Conservation (phyloP, 495 filamentous ascomycete species). For the Aspergillus kassunensis region DNA sequence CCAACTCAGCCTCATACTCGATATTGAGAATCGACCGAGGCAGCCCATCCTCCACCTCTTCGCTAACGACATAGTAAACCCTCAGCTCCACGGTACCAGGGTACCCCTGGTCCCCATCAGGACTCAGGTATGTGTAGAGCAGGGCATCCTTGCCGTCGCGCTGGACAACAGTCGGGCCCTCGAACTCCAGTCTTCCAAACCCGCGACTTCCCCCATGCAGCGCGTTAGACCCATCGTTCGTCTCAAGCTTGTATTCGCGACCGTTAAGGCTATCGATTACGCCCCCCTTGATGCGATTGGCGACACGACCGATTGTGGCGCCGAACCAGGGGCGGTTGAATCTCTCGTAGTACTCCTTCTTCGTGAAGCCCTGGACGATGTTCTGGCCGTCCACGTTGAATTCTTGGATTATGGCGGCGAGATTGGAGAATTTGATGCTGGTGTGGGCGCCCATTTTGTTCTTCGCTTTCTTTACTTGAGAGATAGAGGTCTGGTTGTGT, state of each 20-base stretch:
- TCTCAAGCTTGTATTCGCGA: constrained; percentile 59
- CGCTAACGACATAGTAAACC: constrained; percentile 73
- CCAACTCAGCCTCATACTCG: constrained; percentile 84
- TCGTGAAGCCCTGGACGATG: constrained; percentile 83
- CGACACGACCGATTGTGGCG: constrained; percentile 88
- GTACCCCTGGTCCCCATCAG: constrained; percentile 79
- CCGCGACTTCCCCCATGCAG: constrained; percentile 78
- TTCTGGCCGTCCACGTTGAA: constrained; percentile 72
- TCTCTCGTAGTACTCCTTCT: constrained; percentile 63
- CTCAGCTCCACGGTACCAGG: constrained; percentile 76
- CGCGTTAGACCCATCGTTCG: constrained; percentile 74
- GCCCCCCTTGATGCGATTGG: constrained; percentile 78
- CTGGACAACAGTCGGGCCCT: constrained; percentile 64
- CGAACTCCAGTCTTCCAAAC: constrained; percentile 81
- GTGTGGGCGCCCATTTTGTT: constrained; percentile 16
- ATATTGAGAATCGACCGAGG: constrained; percentile 66
- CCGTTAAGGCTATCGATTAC: constrained; percentile 70
- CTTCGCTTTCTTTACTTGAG: background rate
- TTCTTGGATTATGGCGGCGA: constrained; percentile 85
- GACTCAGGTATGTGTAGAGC: constrained; percentile 67
- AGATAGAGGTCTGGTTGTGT: background rate
- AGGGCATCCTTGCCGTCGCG: constrained; percentile 70
- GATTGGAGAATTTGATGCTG: constrained; percentile 63
- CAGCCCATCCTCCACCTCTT: constrained; percentile 51
- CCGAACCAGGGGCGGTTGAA: constrained; percentile 80